phyloP scores from a whole-genome alignment of 352 stramenopile genomes.

The Paralagenidium karlingii region DNA sequence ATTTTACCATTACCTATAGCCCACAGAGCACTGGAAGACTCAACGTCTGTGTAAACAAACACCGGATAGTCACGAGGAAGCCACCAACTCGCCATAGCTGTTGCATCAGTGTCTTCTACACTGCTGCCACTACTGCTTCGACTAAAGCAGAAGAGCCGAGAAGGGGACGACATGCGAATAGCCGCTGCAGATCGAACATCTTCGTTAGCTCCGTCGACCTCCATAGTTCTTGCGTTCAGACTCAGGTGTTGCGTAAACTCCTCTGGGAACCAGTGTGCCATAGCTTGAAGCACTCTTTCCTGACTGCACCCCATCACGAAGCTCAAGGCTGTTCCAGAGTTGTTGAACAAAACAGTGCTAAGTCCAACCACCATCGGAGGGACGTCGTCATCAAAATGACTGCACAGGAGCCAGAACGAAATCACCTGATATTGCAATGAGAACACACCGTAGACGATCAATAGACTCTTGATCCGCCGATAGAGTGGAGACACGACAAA shows the following conservation, averaged over 20 bases:
- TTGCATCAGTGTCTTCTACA: slow-evolving; percentile 11
- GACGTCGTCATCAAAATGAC: slow-evolving; percentile 14
- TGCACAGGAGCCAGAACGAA: slow-evolving; percentile 23
- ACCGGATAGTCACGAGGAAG: slow-evolving; percentile 38
- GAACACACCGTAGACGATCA: slow-evolving; percentile 28
- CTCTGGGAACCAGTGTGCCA: slow-evolving; percentile 20
- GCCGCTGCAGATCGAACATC: not conserved
- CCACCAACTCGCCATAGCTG: too few species aligned
- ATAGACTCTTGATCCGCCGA: slow-evolving; percentile 36
- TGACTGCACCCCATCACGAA: slow-evolving; percentile 35
- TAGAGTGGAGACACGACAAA: slow-evolving; percentile 40
- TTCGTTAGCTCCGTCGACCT: slow-evolving; percentile 23
- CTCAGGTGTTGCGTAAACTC: slow-evolving; percentile 31
- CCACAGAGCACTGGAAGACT: slow-evolving; percentile 42
- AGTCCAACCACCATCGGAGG: slow-evolving; percentile 18
- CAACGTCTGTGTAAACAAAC: slow-evolving; percentile 60
- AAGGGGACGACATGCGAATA: not conserved
- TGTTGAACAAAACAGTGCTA: slow-evolving; percentile 27
- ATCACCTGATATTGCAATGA: slow-evolving; percentile 33
- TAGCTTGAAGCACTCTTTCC: slow-evolving; percentile 23
- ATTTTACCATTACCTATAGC: slow-evolving; percentile 13
- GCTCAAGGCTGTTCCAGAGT: slow-evolving; percentile 20
- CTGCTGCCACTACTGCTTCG: not conserved
- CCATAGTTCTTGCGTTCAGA: too few species aligned
- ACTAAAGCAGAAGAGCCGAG: slow-evolving; percentile 12